Evolutionary conservation across 345 rosid species (phyloP).

Genomic region (Streptanthus diversifolius): DNA sequence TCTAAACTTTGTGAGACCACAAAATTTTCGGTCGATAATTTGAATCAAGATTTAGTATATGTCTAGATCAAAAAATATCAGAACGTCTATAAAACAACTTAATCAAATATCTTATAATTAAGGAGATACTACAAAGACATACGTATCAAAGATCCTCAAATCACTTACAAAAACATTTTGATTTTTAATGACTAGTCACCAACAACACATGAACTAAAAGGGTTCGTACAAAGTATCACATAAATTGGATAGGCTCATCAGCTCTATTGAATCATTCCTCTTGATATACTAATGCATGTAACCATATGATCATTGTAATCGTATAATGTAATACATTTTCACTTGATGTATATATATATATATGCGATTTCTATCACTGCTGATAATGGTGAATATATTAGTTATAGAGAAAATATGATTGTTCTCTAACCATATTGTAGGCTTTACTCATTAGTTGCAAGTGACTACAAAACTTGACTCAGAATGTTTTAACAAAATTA

Average conservation of each 20-base stretch:
- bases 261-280: not conserved
- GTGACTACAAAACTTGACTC: not conserved
- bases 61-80: slow-evolving; percentile 10
- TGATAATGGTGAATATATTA: slow-evolving; percentile 5
- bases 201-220: not conserved
- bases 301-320: not conserved
- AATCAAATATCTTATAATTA: not conserved
- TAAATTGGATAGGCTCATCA: not conserved
- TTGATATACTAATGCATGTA: not conserved
- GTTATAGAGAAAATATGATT: not conserved
- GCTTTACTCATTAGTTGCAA: slow-evolving; percentile 3
- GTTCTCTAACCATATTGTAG: not conserved
- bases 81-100: slow-evolving; percentile 1
- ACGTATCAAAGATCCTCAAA: not conserved
- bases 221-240: not conserved
- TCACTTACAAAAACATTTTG: not conserved
- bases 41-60: not conserved
- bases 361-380: not conserved
- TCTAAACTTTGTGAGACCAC: slow-evolving; percentile 21
- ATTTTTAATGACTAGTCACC: not conserved
- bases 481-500: slow-evolving; percentile 13
- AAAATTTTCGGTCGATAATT: not conserved
- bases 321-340: not conserved
- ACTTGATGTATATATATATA: not conserved
- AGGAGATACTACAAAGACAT: no score